Base-by-base conservation (phyloP, 2,329 filamentous ascomycete genomes). In the Epichloe festucae region DNA sequence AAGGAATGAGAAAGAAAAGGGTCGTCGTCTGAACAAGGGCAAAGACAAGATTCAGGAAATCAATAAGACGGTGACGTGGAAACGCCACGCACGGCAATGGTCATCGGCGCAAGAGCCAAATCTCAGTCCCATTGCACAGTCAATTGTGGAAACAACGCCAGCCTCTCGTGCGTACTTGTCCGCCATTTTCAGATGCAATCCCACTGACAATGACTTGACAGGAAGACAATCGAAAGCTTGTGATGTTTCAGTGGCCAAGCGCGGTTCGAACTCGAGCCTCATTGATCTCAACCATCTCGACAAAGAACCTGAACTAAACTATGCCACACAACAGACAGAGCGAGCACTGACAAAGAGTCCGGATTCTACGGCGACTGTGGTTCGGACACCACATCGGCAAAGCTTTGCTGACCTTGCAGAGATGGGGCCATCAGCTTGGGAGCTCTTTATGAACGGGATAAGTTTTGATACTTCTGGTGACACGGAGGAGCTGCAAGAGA, bases 121-220 rank as follows among this genome's bases (percentile, higher is more conserved):
- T 7, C 58, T 79, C 45, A 77, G 72, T 48, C 73, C 74, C 12
- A 76, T 77, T 49, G 62, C 68, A 19, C 70, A 75, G 59, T 75
- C 73, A 55, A 50, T 58, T 34, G 53, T 60, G 55, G 62, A 58
- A 38, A 62, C 61, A 21, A 54, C 55, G 2, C 50, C 57, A 2
- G 53, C 55, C 39, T 62, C 62, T 51, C 48, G 62, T 63, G 55
- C 57, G 60, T 55, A 10, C 31, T 27, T 15, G n/a, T 35, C 3
- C 4, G 14, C 3, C 17, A 36, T 44, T 5, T 27, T 36, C 27
- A 38, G 17, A 43, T n/a, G 8, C 40, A 44, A 7, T n/a, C 23
- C 23, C 17, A 38, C 12, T 38, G 27, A 49, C 14, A n/a, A 35
- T 5, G 19, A 2, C n/a, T 17, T 3, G 14, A 46, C n/a, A 54